Percentiles rank a stretch among this genome's conserved stretches.
Evolutionary conservation across 2,329 filamentous ascomycete species (phyloP).

Genomic region (Leptographium lundbergii): DNA sequence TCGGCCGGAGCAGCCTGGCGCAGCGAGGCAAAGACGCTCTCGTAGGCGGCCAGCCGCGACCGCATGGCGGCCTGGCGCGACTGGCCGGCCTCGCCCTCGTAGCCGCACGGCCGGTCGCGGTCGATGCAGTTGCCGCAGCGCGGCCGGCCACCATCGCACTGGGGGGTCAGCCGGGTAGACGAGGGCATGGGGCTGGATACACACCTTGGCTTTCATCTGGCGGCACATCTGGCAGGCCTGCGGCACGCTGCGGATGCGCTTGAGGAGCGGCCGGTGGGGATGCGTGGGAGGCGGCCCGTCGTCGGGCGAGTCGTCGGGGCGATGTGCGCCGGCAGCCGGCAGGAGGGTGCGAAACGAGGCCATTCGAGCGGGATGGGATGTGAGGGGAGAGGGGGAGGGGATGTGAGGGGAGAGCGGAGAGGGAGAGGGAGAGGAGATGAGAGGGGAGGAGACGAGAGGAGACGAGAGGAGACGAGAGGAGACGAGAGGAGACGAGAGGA

Average conservation of each 20-base stretch:
- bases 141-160: constrained; percentile 21
- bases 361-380: constrained; percentile 1
- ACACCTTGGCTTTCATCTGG: constrained; percentile 17
- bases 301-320: background rate
- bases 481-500: too few relatives aligned
- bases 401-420: background rate
- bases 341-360: constrained; percentile 9
- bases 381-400: background rate
- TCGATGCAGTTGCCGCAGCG: constrained; percentile 18
- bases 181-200: background rate
- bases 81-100: constrained; percentile 19
- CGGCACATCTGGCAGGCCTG: constrained; percentile 19
- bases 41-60: constrained; percentile 16
- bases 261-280: constrained; percentile 2
- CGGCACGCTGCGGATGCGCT: constrained; percentile 14
- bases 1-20: constrained; percentile 14
- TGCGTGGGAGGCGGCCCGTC: background rate
- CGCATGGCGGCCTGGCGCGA: constrained; percentile 19
- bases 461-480: too few relatives aligned
- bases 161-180: background rate
- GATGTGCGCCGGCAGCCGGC: constrained; percentile 5
- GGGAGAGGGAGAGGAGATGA: background rate
- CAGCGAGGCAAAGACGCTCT: constrained; percentile 16
- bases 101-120: constrained; percentile 17
- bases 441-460: too few relatives aligned